phyloP scores from a whole-genome alignment of 129 eudicot genomes.

The carrot (Daucus carota) region DH1_v3.0 NC_030385.2:4454001-4454500 shows the following conservation, averaged over 20 bases:
- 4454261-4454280: neutral
- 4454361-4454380: neutral
- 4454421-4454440: neutral
- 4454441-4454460: neutral
- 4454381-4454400: neutral
- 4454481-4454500: neutral
- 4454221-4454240: neutral
- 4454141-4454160: conserved; percentile 27
- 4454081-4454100: conserved; percentile 52
- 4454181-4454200: neutral
- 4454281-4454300: neutral
- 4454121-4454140: conserved; percentile 23
- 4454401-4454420: neutral
- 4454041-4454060: neutral
- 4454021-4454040: neutral
- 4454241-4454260: neutral
- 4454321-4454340: neutral
- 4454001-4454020: neutral
- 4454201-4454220: neutral
- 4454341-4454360: neutral
- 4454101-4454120: conserved; percentile 27
- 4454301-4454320: neutral
- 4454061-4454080: neutral
- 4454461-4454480: neutral
- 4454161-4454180: neutral